Percentiles rank a stretch among this genome's conserved stretches.
phyloP scores from a whole-genome alignment of 192 early-diverging fungal species.

The Umbelopsis isabellina region DNA sequence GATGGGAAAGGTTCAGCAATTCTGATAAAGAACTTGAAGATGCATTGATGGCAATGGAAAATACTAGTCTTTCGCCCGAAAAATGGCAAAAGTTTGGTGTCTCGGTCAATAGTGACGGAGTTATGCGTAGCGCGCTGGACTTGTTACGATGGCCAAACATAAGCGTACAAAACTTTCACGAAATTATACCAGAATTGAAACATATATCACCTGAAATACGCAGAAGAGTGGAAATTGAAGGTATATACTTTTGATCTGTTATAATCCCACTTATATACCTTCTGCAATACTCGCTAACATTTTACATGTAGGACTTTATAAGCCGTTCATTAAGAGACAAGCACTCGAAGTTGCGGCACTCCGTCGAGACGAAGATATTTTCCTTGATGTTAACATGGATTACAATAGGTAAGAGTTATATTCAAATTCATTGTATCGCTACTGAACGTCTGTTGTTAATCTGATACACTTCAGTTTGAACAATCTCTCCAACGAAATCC shows the following conservation, averaged over 20 bases:
- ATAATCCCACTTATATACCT: conserved; percentile 7
- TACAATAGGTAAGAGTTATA: conserved; percentile 52
- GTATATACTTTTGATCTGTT: conserved; percentile 7
- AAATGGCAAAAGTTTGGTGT: conserved; percentile 56
- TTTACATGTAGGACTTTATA: conserved; percentile 53
- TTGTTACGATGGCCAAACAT: conserved; percentile 48
- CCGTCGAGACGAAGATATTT: conserved; percentile 67
- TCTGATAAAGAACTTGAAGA: conserved; percentile 50
- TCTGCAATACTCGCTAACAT: neutral
- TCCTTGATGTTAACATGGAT: conserved; percentile 65
- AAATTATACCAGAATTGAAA: conserved; percentile 59
- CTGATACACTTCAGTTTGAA: conserved; percentile 41
- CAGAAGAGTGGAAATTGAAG: conserved; percentile 63
- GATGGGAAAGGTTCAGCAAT: conserved; percentile 48
- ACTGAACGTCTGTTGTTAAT: neutral
- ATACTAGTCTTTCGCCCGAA: conserved; percentile 51
- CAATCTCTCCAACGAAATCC: conserved; percentile 59
- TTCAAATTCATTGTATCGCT: neutral
- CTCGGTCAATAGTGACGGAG: conserved; percentile 10
- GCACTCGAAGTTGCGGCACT: conserved; percentile 62
- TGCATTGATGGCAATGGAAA: conserved; percentile 53
- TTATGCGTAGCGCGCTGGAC: conserved; percentile 50
- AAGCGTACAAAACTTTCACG: conserved; percentile 49
- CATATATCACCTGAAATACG: conserved; percentile 53
- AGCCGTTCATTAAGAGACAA: conserved; percentile 68